Evolutionary conservation across 2,329 filamentous ascomycete genomes (phyloP), one percentile per base, ranked within the genome.

Genomic region (Scedosporium aurantiacum): DNA sequence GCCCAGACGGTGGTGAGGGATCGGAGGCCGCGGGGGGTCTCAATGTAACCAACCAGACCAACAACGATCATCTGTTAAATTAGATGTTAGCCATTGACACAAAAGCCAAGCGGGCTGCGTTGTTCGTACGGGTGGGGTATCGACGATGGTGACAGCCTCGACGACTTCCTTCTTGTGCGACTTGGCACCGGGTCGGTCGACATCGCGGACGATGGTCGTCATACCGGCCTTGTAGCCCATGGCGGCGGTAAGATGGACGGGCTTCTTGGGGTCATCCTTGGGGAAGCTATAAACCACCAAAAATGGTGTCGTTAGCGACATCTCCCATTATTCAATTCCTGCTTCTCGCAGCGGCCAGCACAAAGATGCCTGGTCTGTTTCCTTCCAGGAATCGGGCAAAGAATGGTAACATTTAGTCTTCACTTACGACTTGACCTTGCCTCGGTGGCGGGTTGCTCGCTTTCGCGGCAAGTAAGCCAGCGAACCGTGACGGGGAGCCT

Each of bases 211-310:
- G 80, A 97, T 94, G 74, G 94, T 99, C 79, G 91, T 97, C 94
- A 99, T 99, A 79, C 94, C 94, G 77, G 94, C 94, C 91, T 99
- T 99, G 88, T 99, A 99, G 78, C 94, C 94, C 88, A 97, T 92
- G 75, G 91, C 82, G 75, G 94, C 94, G 68, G 94, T 99, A 74
- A 99, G 87, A 86, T 99, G 94, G 79, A 97, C 91, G 74, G 92
- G 90, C 88, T 97, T 96, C 90, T 97, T 97, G 75, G 91, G 83
- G 85, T 99, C 92, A 90, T 99, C 94, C 89, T 97, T 97, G 76
- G 94, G 94, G 88, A 99, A 99, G 81, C 91, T 95, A 75, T 71
- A 62, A 66, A 64, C 64, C 62, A 65, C 62, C 59, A 61, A 50
- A 50, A 61, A 28, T 23, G 23, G n/a, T 14, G 43, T n/a, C 23